Base-by-base conservation (phyloP, 176 grass and related monocot genomes). In the Avena sativa region DNA sequence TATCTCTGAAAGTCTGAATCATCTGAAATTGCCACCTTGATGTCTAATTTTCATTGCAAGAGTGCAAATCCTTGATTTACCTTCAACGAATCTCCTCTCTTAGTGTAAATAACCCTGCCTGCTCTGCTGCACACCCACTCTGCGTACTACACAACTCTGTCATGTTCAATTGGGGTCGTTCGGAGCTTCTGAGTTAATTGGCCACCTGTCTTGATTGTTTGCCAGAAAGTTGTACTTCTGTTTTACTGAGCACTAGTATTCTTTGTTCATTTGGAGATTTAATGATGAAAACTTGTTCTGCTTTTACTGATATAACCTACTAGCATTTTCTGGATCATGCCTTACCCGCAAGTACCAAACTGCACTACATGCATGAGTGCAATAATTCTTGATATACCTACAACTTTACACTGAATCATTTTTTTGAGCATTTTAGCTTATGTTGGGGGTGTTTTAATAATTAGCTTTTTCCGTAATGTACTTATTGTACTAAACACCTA, bases 1-100 rank as follows among this genome's bases (percentile, higher is more conserved):
- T 70, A 48, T 36, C 43, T 12, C 68, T 72, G 53, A 76, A 76
- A 57, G 71, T 79, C 67, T 48, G 46, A 48, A 48, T 43, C 40
- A 7, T 6, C 40, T 83, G 30, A 58, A 74, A 40, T 79, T 71
- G 19, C 12, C 51, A 77, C 32, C 76, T 46, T 21, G 4, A 16
- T 80, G 36, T 10, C 0, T 84, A 6, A 6, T 87, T 60, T 1
- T 0, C 32, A 43, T 14, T 21, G 74, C 13, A 15, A 28, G 8
- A 28, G 15, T 48, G 17, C 43, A 63, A 53, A 2, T 81, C 26
- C 30, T 77, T 53, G 32, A 4, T 91, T 80, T 48, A 71, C 5
- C 28, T 71, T 68, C 6, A 44, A 3, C 23, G 10, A 30, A 69
- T 59, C 40, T 58, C 12, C 65, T 11, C 28, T 49, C 12, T 75